Base-by-base conservation (phyloP, 2,329 filamentous ascomycete genomes). In the Trichocomaceae sp. region DNA sequence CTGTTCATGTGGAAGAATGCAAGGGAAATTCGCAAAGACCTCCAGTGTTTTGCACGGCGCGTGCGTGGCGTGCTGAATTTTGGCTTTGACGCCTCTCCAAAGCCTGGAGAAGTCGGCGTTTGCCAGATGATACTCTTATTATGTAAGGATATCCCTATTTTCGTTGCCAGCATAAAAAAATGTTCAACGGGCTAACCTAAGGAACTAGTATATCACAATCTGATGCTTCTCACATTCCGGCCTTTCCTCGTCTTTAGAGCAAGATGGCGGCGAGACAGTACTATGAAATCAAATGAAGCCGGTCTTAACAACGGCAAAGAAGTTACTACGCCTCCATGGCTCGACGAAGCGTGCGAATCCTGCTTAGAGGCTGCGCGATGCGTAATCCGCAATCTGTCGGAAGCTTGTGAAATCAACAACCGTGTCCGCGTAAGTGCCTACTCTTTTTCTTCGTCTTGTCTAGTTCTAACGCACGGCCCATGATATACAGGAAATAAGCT, bases 181-280 rank as follows among this genome's bases (percentile, higher is more conserved):
- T 10, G 37, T 20, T 17, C 37, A 41, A 17, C n/a, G 2, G 6
- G 5, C 47, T 55, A 26, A 50, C 35, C 20, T 29, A 9, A 6
- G 26, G 26, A 35, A 12, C 20, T 23, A 77, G 74, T 75, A 39
- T 77, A 76, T 45, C 71, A 76, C 29, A 72, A 74, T 47, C 74
- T 71, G 1, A 57, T 76, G 1, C 59, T 75, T 3, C 56, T 77
- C 6, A 75, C 72, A 0, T 76, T 75, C 51, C 68, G 74, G 0
- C 74, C 75, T 4, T 77, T 77, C 52, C 54, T 77, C 23, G 73
- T 76, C 8, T 68, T 77, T 20, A 67, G 74, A 17, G 73, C 73
- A 3, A 73, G 75, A 54, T 64, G 73, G 59, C 70, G 67, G 48
- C 65, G 69, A 8, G 69, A 73, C 33, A 46, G 23, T 5, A 51